Percentiles rank a stretch among this genome's conserved stretches.
These are phyloP conservation scores for Cruciata laevipes DNA, from an alignment of 257 asterid genomes.

Conservation along the genomic window DNA sequence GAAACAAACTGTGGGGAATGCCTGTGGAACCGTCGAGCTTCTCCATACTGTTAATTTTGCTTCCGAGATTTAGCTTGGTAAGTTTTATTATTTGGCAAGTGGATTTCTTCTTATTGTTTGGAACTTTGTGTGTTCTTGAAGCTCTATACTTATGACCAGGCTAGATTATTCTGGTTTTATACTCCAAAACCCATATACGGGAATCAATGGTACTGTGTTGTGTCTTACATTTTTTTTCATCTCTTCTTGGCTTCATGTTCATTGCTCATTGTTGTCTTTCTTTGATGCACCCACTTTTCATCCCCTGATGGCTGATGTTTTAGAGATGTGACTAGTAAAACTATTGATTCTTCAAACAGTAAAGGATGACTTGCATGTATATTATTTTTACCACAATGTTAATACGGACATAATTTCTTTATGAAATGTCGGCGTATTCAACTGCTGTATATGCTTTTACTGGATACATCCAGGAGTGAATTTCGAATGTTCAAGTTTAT, in stretches of 20 bases:
- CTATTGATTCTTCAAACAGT: not conserved
- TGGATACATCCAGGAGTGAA: not conserved
- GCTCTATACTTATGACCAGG: too few relatives aligned
- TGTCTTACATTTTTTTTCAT: not conserved
- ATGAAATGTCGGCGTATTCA: too few relatives aligned
- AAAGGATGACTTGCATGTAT: not conserved
- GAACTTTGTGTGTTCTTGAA: too few relatives aligned
- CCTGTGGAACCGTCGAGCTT: slow-evolving; percentile 94
- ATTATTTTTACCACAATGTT: too few relatives aligned
- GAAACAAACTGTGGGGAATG: slow-evolving; percentile 98
- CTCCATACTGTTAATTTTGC: slow-evolving; percentile 90
- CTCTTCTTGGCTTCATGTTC: not conserved
- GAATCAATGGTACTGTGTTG: too few relatives aligned
- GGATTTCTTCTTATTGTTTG: not conserved
- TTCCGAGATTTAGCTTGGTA: slow-evolving; percentile 83
- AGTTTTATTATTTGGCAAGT: slow-evolving; percentile 15
- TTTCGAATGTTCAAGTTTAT: not conserved
- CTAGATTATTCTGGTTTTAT: not conserved
- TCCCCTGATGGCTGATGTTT: too few relatives aligned
- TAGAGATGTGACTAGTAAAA: not conserved
- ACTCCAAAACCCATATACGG: too few relatives aligned
- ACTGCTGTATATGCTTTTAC: too few relatives aligned
- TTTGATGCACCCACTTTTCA: not conserved
- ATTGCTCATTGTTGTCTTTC: not conserved
- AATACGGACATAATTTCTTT: not conserved